A percentile compares a stretch with the other conserved stretches of the same genome.
Conservation (phyloP, 2,329 filamentous ascomycete genomes). For the Colletotrichum godetiae region DNA sequence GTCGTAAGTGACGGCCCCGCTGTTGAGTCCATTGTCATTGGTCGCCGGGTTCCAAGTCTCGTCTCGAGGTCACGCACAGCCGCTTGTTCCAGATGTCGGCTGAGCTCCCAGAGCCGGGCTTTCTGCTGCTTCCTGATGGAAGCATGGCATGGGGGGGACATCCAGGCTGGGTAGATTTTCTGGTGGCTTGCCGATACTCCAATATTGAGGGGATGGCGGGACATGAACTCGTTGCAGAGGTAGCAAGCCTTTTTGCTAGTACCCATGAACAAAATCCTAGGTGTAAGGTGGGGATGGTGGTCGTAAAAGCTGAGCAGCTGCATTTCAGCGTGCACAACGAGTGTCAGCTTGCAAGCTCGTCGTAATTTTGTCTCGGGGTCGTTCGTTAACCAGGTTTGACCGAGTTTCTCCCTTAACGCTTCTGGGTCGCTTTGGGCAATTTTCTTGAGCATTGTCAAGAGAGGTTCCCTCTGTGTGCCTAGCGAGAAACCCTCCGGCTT, state of each 20-base stretch:
- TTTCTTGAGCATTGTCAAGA: neutral
- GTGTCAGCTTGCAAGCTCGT: constrained; percentile 35
- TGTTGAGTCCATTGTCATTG: constrained; percentile 35
- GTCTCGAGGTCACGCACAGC: constrained; percentile 35
- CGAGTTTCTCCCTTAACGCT: neutral
- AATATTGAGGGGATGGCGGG: constrained; percentile 39
- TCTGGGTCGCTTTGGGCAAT: neutral
- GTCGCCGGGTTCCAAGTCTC: constrained; percentile 35
- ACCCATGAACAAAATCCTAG: constrained; percentile 42
- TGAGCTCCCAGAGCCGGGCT: constrained; percentile 34
- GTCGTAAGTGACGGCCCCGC: constrained; percentile 37
- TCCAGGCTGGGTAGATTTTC: constrained; percentile 47
- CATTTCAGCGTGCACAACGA: constrained; percentile 47
- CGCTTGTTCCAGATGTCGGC: constrained; percentile 31
- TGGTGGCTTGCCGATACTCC: constrained; percentile 44
- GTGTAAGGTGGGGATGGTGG: constrained; percentile 36
- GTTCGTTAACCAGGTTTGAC: neutral
- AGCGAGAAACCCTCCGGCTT: neutral
- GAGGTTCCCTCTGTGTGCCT: neutral
- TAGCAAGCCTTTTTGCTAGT: constrained; percentile 48
- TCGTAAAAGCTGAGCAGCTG: constrained; percentile 47
- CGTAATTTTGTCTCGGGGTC: constrained; percentile 39
- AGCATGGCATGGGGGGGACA: constrained; percentile 38
- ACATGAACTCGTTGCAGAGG: constrained; percentile 43
- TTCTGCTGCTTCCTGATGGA: constrained; percentile 24